A percentile compares a stretch with the other conserved stretches of the same genome.
phyloP scores from a whole-genome alignment of 2,329 filamentous ascomycete genomes.

The Neoascochyta sp. region DNA sequence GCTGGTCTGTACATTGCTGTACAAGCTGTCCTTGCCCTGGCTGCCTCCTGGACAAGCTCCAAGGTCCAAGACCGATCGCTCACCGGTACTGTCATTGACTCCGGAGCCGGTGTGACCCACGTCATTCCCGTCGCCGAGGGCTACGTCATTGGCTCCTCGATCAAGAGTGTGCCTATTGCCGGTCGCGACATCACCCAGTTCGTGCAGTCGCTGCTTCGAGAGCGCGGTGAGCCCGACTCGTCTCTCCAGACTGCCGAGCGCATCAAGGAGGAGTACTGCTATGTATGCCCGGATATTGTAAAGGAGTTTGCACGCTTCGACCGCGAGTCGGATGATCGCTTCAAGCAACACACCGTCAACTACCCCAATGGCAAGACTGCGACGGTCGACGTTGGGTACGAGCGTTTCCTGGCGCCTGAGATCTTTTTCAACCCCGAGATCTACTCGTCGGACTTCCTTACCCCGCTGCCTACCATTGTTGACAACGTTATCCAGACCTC shows the following conservation, averaged over 20 bases:
- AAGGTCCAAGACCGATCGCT: constrained; percentile 95
- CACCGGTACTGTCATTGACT: constrained; percentile 97
- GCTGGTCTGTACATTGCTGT: constrained; percentile 98
- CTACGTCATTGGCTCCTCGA: constrained; percentile 97
- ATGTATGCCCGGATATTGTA: constrained; percentile 96
- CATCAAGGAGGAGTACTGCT: constrained; percentile 98
- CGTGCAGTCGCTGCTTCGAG: constrained; percentile 90
- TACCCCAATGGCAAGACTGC: constrained; percentile 82
- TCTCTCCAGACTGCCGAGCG: constrained; percentile 95
- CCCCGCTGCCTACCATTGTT: constrained; percentile 87
- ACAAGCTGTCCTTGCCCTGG: constrained; percentile 91
- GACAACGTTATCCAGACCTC: constrained; percentile 97
- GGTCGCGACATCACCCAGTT: constrained; percentile 99
- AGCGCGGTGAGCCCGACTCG: constrained; percentile 93
- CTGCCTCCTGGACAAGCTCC: constrained; percentile 96
- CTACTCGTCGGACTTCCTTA: constrained; percentile 97
- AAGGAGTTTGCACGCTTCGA: constrained; percentile 97
- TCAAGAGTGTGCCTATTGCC: constrained; percentile 98
- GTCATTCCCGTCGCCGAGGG: constrained; percentile 98
- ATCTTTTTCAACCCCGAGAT: constrained; percentile 99
- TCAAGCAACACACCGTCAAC: constrained; percentile 83
- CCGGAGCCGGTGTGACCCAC: constrained; percentile 97
- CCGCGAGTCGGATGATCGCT: constrained; percentile 77
- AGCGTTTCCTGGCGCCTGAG: constrained; percentile 94
- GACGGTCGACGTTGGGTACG: constrained; percentile 90